Evolutionary conservation across 768 basidiomycete genomes (phyloP), one percentile per base, ranked within the genome.

Genomic region (Saitozyma podzolica): DNA sequence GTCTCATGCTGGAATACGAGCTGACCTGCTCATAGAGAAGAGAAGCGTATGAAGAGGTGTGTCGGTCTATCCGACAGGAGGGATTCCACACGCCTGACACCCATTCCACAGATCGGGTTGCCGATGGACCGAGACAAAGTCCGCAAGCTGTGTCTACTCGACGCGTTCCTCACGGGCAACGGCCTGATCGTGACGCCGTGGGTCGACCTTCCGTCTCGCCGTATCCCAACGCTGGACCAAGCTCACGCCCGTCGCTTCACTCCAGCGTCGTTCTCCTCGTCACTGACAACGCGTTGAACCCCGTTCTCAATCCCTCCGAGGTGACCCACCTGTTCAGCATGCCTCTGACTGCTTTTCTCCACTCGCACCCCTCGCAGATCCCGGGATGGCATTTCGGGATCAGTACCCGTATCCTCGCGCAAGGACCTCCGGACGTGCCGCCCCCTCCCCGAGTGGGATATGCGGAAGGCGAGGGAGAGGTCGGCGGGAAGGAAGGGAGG

Each of bases 31-130:
- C 39, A 51, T 39, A 92, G 91, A 81, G 92, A 58, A 84, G 92
- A 49, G 92, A 94, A 81, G 91, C 92, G 0, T 92, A 86, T 62
- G 92, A 95, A 79, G 92, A 95, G 85, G 92, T 91, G 59, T 8
- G 77, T 61, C 11, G 16, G 11, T 43, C 40, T n/a, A 55, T 39
- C 20, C 17, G 47, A 58, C 50, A 43, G 37, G 49, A 43, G 50
- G 52, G 50, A 41, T 58, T 45, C 19, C 20, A 29, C 51, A 58
- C 13, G 19, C 20, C n/a, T 50, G 5, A 5, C 40, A 7, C 16
- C 2, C 52, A 20, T 2, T 54, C 20, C 19, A 41, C 74, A 94
- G 92, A 88, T 94, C 50, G 92, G 92, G n/a, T 82, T 95, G 8
- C 88, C 91, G 0, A 81, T 79, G 39, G 89, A 93, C 77, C 82